Percentiles rank a stretch among this genome's conserved stretches.
Conservation (phyloP, 2,329 filamentous ascomycete species). For the Davidsoniella virescens region DNA sequence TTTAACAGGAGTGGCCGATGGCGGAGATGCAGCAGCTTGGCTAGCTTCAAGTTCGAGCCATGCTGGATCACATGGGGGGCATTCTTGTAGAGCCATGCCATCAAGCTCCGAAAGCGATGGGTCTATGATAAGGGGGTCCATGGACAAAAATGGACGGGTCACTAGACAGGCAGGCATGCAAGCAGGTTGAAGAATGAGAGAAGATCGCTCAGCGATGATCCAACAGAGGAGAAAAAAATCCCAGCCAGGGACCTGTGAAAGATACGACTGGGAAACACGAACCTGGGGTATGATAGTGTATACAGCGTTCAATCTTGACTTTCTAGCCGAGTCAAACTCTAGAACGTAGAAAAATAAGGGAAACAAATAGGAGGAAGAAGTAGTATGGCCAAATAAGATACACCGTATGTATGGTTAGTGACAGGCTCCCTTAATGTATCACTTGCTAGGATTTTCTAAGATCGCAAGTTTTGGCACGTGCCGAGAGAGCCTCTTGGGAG, state of each 20-base stretch:
- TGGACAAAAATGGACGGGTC: background rate
- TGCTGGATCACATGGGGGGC: conserved; percentile 24
- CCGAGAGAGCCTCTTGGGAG: too few relatives aligned
- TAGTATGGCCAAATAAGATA: too few relatives aligned
- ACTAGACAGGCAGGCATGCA: background rate
- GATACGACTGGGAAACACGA: background rate
- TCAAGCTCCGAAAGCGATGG: conserved; percentile 13
- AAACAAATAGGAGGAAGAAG: too few relatives aligned
- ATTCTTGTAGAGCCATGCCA: conserved; percentile 18
- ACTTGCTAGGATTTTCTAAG: too few relatives aligned
- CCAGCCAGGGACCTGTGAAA: background rate
- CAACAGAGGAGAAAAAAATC: background rate
- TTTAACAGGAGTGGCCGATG: conserved; percentile 17
- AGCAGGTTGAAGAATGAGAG: background rate
- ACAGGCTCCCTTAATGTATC: too few relatives aligned
- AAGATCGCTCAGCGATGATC: background rate
- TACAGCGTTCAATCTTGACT: too few relatives aligned
- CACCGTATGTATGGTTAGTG: too few relatives aligned
- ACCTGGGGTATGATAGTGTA: too few relatives aligned
- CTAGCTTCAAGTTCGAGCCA: conserved; percentile 26
- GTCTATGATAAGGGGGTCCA: conserved; percentile 10
- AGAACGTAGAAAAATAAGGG: background rate
- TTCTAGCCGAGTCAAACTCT: background rate
- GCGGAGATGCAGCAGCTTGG: conserved; percentile 16
- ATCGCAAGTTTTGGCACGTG: too few relatives aligned